These are phyloP conservation scores for Thecaphora thlaspeos DNA, from an alignment of 1,284 basidiomycete species.

Conservation along the genomic window DNA sequence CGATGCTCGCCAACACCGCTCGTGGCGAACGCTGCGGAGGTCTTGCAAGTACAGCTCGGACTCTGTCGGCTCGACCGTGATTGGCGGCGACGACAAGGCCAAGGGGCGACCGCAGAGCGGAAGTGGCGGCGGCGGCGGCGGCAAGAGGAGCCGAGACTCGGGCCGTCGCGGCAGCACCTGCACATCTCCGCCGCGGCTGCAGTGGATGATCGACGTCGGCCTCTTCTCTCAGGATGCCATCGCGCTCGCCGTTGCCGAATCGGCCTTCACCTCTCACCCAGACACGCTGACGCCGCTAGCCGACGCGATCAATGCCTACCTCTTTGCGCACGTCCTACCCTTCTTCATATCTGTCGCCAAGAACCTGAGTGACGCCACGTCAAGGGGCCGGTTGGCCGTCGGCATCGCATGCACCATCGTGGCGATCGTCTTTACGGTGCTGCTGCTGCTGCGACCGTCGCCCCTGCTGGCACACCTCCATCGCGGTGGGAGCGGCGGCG, in stretches of 20 bases:
- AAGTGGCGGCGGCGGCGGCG: neutral
- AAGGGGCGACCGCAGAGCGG: neutral
- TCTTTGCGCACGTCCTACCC: constrained; percentile 38
- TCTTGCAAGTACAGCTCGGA: constrained; percentile 9
- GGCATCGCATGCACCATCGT: constrained; percentile 26
- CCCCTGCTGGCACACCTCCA: constrained; percentile 18
- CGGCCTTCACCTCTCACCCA: constrained; percentile 33
- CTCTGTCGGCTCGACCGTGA: constrained; percentile 6
- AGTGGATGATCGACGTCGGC: constrained; percentile 44
- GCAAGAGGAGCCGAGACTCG: no score
- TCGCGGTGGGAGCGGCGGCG: constrained; percentile 2
- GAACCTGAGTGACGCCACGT: constrained; percentile 37
- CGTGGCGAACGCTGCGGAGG: neutral
- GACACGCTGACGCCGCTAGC: constrained; percentile 34
- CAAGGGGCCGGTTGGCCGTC: constrained; percentile 34
- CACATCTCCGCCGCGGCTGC: constrained; percentile 14
- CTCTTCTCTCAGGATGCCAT: constrained; percentile 30
- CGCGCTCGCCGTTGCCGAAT: constrained; percentile 19
- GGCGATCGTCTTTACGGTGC: constrained; percentile 30
- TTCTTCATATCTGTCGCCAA: constrained; percentile 36
- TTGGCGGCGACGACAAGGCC: constrained; percentile 1
- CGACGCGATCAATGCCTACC: constrained; percentile 29
- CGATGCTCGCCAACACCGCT: no score
- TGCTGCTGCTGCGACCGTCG: constrained; percentile 31
- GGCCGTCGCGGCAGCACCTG: no score